Evolutionary conservation across 2,329 filamentous ascomycete species (phyloP), one percentile per base, ranked within the genome.

Genomic region (Xylariaceae sp.): DNA sequence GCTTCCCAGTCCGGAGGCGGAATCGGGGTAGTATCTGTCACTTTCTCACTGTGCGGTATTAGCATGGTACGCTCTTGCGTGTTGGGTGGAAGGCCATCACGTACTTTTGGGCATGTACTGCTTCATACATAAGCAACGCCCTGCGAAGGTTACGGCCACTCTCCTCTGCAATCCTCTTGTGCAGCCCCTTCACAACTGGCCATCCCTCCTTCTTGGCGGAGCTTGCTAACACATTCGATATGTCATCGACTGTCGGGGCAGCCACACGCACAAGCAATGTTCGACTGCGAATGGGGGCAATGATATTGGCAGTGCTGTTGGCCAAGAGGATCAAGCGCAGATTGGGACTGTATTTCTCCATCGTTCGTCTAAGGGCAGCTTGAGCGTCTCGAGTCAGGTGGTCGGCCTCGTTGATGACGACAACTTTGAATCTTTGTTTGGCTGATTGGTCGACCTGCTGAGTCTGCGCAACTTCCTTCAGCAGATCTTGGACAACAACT

Each of bases 271-370:
- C 89, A 37, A 98, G 76, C 63, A 98, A 72, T 39, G 90, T 96
- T 65, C 93, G 78, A 56, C 87, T 94, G 51, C 91, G 80, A 61
- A 98, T 98, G 1, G 93, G 93, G n/a, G 93, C 91, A 64, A 98
- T 98, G 56, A 98, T 98, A 60, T 97, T 97, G 50, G 90, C 90
- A 17, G 93, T 98, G 52, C 87, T 95, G 63, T 97, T 97, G 37
- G 93, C 93, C 45, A 98, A 71, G 45, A 98, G 71, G 37, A 98
- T 97, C 54, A 98, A 67, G 17, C 93, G 79, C 60, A 98, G 60
- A 63, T 98, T 98, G 12, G 91, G 90, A 57, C 87, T 94, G 73
- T 98, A 98, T 67, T 98, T 98, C 69, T 98, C 93, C 93, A 98
- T 98, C 0, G 93, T 98, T 49, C 93, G 76, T 64, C 93, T 81